phyloP scores from a whole-genome alignment of 805 yeast species.

The Yarrowia sp. region DNA sequence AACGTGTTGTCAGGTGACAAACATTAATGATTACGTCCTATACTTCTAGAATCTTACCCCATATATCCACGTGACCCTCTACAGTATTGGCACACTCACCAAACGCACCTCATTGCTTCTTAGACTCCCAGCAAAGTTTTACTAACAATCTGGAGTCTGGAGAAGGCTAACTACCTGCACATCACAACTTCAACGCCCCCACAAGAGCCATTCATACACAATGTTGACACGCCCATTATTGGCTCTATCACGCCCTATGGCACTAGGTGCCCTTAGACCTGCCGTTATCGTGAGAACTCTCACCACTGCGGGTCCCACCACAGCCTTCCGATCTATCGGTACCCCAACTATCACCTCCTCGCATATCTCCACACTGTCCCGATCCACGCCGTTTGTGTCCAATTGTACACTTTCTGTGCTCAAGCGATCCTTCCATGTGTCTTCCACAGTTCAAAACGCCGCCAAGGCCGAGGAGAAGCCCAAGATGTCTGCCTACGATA shows the following conservation, averaged over 20 bases:
- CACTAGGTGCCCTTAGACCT: not conserved
- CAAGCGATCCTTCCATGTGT: not conserved
- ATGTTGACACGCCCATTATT: conserved; percentile 12
- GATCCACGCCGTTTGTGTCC: not conserved
- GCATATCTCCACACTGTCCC: conserved; percentile 13
- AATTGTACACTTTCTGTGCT: not conserved
- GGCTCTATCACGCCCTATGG: conserved; percentile 5
- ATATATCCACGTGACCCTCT: not conserved
- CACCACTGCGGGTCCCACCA: not conserved
- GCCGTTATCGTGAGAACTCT: not conserved
- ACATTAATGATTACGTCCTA: too few relatives aligned
- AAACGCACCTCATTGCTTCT: conserved; percentile 1
- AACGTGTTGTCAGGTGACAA: too few relatives aligned
- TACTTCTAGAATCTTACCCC: not conserved
- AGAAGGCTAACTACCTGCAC: not conserved
- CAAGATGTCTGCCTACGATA: conserved; percentile 12
- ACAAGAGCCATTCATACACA: not conserved
- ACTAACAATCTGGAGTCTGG: conserved; percentile 4
- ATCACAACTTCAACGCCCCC: not conserved
- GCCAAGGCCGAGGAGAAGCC: conserved; percentile 12
- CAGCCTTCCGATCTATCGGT: not conserved
- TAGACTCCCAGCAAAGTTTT: conserved; percentile 22
- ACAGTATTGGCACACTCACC: not conserved
- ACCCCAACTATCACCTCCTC: not conserved
- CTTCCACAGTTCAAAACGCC: not conserved